A percentile compares a stretch with the other conserved stretches of the same genome.
Conservation (phyloP, 202 grass and related monocot genomes). For the Schoenoplectus triqueter region DNA sequence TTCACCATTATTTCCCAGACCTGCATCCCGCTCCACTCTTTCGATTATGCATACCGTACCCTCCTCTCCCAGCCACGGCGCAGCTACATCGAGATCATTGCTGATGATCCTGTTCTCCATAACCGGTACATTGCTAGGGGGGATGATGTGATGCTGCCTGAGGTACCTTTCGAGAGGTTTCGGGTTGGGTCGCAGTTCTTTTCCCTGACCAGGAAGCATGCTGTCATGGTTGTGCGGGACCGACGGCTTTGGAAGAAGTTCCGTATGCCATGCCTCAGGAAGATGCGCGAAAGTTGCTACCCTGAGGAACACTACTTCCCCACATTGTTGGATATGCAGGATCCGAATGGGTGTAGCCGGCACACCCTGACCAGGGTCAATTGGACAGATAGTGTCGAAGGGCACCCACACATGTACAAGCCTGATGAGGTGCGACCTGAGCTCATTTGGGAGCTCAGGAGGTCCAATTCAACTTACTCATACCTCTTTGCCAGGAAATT, state of each 20-base stretch:
- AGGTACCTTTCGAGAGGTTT: conserved; percentile 75
- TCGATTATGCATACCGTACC: conserved; percentile 64
- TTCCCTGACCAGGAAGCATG: conserved; percentile 71
- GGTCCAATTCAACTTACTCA: conserved; percentile 64
- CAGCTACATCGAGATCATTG: conserved; percentile 91
- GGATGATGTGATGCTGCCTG: conserved; percentile 81
- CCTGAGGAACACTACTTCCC: conserved; percentile 98
- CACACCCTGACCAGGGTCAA: conserved; percentile 92
- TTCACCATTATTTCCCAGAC: conserved; percentile 87
- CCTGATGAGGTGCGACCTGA: conserved; percentile 56
- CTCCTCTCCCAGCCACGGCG: conserved; percentile 57
- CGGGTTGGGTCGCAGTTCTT: conserved; percentile 93
- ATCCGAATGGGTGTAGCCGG: conserved; percentile 72
- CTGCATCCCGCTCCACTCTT: conserved; percentile 83
- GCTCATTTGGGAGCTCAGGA: conserved; percentile 74
- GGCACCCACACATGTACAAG: conserved; percentile 74
- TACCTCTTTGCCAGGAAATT: conserved; percentile 95
- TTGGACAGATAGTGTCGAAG: conserved; percentile 83
- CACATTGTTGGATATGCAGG: conserved; percentile 92
- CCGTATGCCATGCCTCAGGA: conserved; percentile 69
- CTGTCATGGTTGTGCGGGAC: conserved; percentile 85
- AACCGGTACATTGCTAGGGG: conserved; percentile 86
- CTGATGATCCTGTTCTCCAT: conserved; percentile 58
- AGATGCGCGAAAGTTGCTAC: conserved; percentile 72
- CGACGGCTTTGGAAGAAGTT: conserved; percentile 94